Evolutionary conservation across 176 grass and related monocot genomes (phyloP).

Genomic region (Avena eriantha): DNA sequence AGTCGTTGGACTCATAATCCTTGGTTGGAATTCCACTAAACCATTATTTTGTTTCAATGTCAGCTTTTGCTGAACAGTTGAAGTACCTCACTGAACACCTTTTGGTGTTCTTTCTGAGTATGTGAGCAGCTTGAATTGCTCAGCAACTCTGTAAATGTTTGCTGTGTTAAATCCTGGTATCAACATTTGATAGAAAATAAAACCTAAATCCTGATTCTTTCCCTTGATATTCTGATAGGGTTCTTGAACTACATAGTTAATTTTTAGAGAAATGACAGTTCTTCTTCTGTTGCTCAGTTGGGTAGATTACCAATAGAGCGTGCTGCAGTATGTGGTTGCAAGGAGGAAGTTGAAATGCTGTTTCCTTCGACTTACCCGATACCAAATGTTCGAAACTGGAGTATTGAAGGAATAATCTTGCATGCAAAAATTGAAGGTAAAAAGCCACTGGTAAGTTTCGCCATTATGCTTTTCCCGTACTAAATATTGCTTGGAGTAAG

Average conservation of each 20-base stretch:
- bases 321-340: constrained; percentile 26
- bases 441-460: constrained; percentile 35
- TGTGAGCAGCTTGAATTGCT: constrained; percentile 9
- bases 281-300: constrained; percentile 14
- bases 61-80: neutral
- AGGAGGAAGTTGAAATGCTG: constrained; percentile 51
- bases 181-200: neutral
- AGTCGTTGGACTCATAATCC: too few species aligned
- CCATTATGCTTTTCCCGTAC: neutral
- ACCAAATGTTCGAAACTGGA: constrained; percentile 43
- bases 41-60: neutral
- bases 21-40: neutral
- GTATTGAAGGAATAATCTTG: constrained; percentile 48
- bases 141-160: neutral
- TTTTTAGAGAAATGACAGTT: neutral
- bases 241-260: neutral
- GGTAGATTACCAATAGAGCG: constrained; percentile 30
- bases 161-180: neutral
- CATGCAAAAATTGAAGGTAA: constrained; percentile 32
- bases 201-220: neutral
- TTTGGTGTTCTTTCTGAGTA: neutral
- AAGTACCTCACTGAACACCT: neutral
- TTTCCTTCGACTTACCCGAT: constrained; percentile 50
- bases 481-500: neutral
- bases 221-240: neutral